phyloP scores from a whole-genome alignment of 192 early-diverging fungal genomes.

The Backusella tuberculispora region DNA sequence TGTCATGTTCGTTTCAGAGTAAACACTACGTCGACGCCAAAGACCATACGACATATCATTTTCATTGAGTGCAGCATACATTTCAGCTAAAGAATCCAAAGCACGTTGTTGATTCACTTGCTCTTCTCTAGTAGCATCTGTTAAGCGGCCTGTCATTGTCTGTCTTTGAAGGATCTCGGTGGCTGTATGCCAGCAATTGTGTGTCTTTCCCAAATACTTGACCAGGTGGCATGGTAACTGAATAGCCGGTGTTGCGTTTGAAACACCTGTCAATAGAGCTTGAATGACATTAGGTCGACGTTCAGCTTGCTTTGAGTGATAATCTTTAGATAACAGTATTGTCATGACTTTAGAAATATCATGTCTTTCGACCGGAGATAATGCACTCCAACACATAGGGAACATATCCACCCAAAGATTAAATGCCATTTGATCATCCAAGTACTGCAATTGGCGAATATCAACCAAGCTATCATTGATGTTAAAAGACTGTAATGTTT shows the following conservation, averaged over 20 bases:
- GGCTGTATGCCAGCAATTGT: conserved; percentile 91
- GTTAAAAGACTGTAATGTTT: conserved; percentile 51
- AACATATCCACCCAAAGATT: conserved; percentile 88
- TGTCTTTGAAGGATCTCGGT: conserved; percentile 82
- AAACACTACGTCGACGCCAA: conserved; percentile 88
- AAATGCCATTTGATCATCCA: conserved; percentile 72
- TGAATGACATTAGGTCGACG: conserved; percentile 93
- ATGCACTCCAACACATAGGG: conserved; percentile 78
- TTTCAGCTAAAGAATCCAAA: conserved; percentile 86
- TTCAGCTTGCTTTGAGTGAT: conserved; percentile 80
- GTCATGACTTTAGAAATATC: conserved; percentile 83
- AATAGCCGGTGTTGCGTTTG: conserved; percentile 72
- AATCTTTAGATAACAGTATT: conserved; percentile 87
- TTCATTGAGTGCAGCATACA: conserved; percentile 86
- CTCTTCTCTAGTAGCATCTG: conserved; percentile 73
- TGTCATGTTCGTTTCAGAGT: conserved; percentile 92
- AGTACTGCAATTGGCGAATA: conserved; percentile 68
- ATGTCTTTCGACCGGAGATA: conserved; percentile 80
- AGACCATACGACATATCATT: conserved; percentile 92
- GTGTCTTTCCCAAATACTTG: conserved; percentile 86
- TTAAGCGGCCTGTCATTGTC: conserved; percentile 44
- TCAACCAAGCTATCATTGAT: conserved; percentile 53
- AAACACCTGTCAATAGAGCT: conserved; percentile 88
- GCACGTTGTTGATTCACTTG: conserved; percentile 87
- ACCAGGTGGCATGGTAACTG: conserved; percentile 93